Evolutionary conservation across 495 filamentous ascomycete genomes (phyloP).

Genomic region (Tuber indicum): DNA sequence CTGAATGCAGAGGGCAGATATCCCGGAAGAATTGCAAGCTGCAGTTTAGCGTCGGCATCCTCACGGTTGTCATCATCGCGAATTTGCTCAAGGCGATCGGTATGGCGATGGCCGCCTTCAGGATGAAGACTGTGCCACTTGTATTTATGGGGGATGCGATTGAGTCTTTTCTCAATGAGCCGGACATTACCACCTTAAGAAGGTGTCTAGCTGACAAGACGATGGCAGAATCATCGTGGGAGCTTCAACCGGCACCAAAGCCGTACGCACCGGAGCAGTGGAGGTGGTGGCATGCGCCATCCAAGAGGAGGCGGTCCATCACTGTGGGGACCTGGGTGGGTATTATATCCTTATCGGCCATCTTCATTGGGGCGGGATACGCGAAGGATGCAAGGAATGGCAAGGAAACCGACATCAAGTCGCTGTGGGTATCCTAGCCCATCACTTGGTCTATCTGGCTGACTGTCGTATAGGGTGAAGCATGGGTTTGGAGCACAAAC

Average conservation of each 20-base stretch:
- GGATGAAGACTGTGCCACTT: constrained; percentile 36
- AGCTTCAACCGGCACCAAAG: neutral
- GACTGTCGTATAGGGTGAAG: neutral
- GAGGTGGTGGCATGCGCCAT: constrained; percentile 9
- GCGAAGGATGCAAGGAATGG: neutral
- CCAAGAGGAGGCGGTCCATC: neutral
- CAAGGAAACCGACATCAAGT: neutral
- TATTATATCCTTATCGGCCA: constrained; percentile 7
- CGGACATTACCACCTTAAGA: constrained; percentile 44
- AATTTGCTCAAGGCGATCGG: constrained; percentile 43
- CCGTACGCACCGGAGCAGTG: neutral
- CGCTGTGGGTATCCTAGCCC: neutral
- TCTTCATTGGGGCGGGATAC: neutral
- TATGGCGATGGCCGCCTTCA: constrained; percentile 42
- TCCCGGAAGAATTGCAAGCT: constrained; percentile 45
- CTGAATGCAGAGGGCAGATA: constrained; percentile 46
- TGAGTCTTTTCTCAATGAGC: constrained; percentile 46
- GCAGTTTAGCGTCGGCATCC: constrained; percentile 45
- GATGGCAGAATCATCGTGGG: neutral
- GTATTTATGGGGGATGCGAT: constrained; percentile 53
- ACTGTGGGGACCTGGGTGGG: neutral
- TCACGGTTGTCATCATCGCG: constrained; percentile 44
- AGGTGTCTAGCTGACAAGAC: constrained; percentile 39
- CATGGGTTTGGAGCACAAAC: neutral
- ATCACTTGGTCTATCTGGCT: neutral